Evolutionary conservation across 2,329 filamentous ascomycete genomes (phyloP), one percentile per base, ranked within the genome.

Genomic region (Cladosporium sp.): DNA sequence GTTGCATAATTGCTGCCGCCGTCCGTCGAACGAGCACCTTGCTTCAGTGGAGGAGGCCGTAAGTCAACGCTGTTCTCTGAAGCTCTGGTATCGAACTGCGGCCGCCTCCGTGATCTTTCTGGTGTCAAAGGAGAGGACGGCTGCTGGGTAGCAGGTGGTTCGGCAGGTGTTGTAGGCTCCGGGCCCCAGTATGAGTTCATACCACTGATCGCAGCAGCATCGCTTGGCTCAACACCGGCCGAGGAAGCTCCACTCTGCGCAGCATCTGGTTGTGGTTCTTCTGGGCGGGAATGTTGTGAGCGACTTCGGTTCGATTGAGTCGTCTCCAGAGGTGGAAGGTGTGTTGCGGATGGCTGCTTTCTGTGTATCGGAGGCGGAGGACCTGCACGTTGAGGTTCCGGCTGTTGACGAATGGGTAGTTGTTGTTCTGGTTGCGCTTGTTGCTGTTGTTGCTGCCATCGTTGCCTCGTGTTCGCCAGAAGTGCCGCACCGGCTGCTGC

Each of bases 11-110:
- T 44, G 43, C 45, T 56, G 22, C 43, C 34, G 32, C 46, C 50
- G 16, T 55, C 58, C 2, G 42, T 37, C n/a, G 49, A 37, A n/a
- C 41, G 35, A 22, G 31, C 43, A 10, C 53, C 38, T 32, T 59
- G 57, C 28, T 57, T 61, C 40, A 66, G 51, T 19, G 64, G 66
- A 19, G 66, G 62, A 2, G 66, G 66, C 16, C 63, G 58, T 6
- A 68, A 55, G 35, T 66, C 65, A 16, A 59, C 46, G 48, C 56
- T 61, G 28, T 41, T 54, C 28, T 58, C 44, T 4, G 56, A 61
- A 14, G 52, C 50, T 35, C 53, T 55, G 8, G 45, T 48, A 11
- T 57, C 59, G n/a, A 58, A 50, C 14, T 51, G 56, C 14, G 57
- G 58, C 41, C 61, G 57, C 33, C 55, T 53, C 13, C 49, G 57